Conservation (phyloP, 2,329 filamentous ascomycete species). For the Anthostomella pinea region DNA sequence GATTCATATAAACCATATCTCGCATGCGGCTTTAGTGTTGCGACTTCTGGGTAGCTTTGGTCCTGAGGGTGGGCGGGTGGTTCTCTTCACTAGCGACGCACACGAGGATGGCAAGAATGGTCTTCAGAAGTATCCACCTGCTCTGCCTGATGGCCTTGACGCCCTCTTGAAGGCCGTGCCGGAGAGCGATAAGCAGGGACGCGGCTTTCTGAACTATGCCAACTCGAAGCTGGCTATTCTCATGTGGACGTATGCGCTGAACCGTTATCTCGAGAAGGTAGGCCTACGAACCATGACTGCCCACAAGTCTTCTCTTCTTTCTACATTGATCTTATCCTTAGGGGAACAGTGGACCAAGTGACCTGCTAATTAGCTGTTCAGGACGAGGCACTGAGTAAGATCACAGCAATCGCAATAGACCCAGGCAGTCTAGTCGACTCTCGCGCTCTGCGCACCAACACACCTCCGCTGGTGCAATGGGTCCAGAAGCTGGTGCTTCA, state of each 20-base stretch:
- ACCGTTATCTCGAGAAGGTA: conserved; percentile 30
- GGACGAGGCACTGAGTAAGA: conserved; percentile 25
- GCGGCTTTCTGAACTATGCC: conserved; percentile 43
- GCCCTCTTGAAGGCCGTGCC: conserved; percentile 33
- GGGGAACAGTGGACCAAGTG: not conserved
- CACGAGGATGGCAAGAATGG: conserved; percentile 39
- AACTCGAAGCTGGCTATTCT: conserved; percentile 39
- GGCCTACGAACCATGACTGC: not conserved
- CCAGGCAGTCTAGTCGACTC: conserved; percentile 36
- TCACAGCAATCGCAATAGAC: conserved; percentile 29
- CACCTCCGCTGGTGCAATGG: conserved; percentile 23
- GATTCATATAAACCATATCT: conserved; percentile 38
- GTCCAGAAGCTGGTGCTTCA: conserved; percentile 27
- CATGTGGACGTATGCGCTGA: conserved; percentile 41
- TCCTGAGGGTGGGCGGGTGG: conserved; percentile 43
- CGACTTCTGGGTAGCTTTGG: conserved; percentile 58
- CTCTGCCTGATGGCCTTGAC: conserved; percentile 36
- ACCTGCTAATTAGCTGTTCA: conserved; percentile 1
- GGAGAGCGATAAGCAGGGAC: conserved; percentile 35
- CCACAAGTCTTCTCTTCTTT: not conserved
- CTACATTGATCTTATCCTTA: not conserved
- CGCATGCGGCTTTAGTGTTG: conserved; percentile 37
- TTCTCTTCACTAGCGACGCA: conserved; percentile 30
- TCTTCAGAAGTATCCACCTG: conserved; percentile 35
- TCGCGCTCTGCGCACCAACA: conserved; percentile 34